phyloP scores from a whole-genome alignment of 164 flowering plant species.

The Magnolia changhungtana region DNA sequence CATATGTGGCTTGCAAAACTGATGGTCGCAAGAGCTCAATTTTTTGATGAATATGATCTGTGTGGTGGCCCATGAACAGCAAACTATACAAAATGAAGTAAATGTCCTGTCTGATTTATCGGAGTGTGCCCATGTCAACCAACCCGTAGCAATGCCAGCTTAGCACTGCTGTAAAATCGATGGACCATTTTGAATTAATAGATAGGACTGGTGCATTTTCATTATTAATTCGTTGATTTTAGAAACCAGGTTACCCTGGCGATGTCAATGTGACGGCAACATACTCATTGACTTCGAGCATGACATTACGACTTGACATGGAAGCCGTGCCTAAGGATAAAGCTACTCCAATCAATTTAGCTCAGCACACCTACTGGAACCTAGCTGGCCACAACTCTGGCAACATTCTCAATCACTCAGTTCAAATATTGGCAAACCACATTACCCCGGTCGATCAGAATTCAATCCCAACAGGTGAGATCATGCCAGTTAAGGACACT shows the following conservation, averaged over 20 bases:
- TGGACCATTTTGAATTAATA: neutral
- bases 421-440: slow-evolving; percentile 69
- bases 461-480: slow-evolving; percentile 80
- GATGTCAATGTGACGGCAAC: slow-evolving; percentile 70
- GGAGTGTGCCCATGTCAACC: no score
- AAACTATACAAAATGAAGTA: no score
- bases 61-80: no score
- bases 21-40: no score
- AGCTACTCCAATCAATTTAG: slow-evolving; percentile 78
- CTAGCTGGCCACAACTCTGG: slow-evolving; percentile 84
- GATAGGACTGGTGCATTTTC: neutral
- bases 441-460: slow-evolving; percentile 80
- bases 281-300: slow-evolving; percentile 67
- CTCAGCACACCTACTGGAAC: slow-evolving; percentile 96
- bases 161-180: neutral
- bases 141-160: no score
- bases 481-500: slow-evolving; percentile 74
- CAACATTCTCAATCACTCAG: slow-evolving; percentile 56
- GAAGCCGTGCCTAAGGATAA: slow-evolving; percentile 77
- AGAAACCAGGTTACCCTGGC: slow-evolving; percentile 78
- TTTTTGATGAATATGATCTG: no score
- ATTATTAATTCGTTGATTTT: neutral
- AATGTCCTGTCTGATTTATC: no score
- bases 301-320: slow-evolving; percentile 86
- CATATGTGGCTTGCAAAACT: no score